Evolutionary conservation across 192 early-diverging fungal species (phyloP), one percentile per base, ranked within the genome.

Genomic region (Umbelopsis sp.): DNA sequence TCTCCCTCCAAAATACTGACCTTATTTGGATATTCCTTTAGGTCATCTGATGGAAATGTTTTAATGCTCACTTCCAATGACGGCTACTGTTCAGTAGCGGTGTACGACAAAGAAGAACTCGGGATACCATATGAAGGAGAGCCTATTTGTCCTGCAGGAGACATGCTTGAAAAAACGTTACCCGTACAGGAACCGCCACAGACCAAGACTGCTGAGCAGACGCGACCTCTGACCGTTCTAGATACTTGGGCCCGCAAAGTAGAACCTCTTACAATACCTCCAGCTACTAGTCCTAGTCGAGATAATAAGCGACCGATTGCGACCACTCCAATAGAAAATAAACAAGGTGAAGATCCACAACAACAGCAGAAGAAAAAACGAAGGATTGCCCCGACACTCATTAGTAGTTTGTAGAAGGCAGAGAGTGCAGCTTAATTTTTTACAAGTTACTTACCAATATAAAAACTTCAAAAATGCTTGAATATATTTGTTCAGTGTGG

Each of bases 1-100:
- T n/a, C 14, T 77, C 44, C 16, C 32, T 51, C 66, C n/a, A 12
- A 29, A 14, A n/a, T 22, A 44, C 34, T 71, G 44, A 71, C 29
- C n/a, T 9, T 6, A 34, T n/a, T 43, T 66, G 24, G 45, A 45
- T 21, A 14, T 52, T 31, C n/a, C 22, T 21, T 25, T 32, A 89
- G 88, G 88, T 86, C 90, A 0, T 47, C 69, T 26, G 93, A 96
- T 72, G 96, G 94, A 8, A 84, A 85, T 25, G 84, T 86, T 17
- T 70, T 98, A 43, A 78, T 96, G 29, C 78, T 95, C 51, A 81
- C 93, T 0, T 95, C 94, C 0, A 88, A 90, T 1, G 96, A 98
- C 74, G 96, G 96, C 16, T 98, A 91, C 76, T 93, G 92, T 70
- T 92, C 91, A 32, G 82, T 94, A 7, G 87, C 91, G 17, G 83